Evolutionary conservation across 352 stramenopile species (phyloP), one percentile per base, ranked within the genome.

Genomic region (Phytopythium montanum): DNA sequence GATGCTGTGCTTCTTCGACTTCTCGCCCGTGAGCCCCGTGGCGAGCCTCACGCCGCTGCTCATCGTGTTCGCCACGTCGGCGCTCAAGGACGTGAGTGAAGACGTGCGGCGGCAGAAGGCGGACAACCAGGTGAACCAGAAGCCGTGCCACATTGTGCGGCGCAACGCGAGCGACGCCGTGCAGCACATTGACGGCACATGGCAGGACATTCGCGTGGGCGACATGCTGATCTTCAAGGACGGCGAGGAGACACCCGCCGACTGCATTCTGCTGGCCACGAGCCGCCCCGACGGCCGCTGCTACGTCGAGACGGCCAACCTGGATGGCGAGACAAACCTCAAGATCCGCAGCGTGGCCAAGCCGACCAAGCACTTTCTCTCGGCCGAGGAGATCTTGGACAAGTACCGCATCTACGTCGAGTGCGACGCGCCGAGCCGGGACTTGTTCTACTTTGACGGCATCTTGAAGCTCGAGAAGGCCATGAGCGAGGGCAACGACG

Each of bases 61-160:
- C 31, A 95, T 96, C 59, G 87, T 96, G 56, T 94, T 96, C 56
- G 86, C 85, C 10, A 95, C 85, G n/a, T 93, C 88, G 25, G 86
- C 86, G 19, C 68, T 96, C 2, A 95, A 95, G 54, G 88, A 95
- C 38, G 84, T 95, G 54, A 87, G 68, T 8, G 88, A 96, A 55
- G 88, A 96, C 50, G 16, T 93, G 53, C 77, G 85, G 5, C 70
- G 88, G 8, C 79, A 94, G 46, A 93, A 93, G 50, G 80, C 81
- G 25, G 88, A 96, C 56, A 73, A 60, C 0, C 64, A 79, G 54
- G 82, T 96, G 21, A 96, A 96, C 59, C 86, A 77, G 0, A 93
- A 90, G 61, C 55, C 76, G 5, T 68, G 82, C 2, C 82, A 92
- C 38, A 88, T 96, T 61, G 69, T 94, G 31, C 81, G 85, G 14